These are phyloP conservation scores for Rubroshorea leprosula DNA, from an alignment of 345 rosid genomes.

Conservation along the genomic window DNA sequence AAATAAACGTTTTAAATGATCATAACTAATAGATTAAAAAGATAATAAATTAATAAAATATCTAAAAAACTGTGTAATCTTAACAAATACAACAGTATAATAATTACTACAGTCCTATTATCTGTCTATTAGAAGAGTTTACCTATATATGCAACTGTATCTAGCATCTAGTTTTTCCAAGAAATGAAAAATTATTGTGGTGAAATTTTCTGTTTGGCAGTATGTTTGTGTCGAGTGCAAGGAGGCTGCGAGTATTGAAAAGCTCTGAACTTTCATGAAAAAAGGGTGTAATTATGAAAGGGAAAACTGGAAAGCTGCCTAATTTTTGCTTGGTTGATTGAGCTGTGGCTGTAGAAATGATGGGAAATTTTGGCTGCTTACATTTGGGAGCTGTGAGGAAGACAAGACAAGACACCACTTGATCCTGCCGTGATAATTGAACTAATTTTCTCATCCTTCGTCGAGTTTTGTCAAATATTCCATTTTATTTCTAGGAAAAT, in stretches of 20 bases:
- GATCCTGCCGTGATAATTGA: slow-evolving; percentile 11
- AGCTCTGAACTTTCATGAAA: slow-evolving; percentile 51
- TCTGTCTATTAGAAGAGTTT: too few species aligned
- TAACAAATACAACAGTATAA: too few species aligned
- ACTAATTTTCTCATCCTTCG: background rate
- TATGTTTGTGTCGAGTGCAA: slow-evolving; percentile 88
- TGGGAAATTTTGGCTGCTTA: slow-evolving; percentile 9
- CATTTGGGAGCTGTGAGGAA: slow-evolving; percentile 20
- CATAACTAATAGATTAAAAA: too few species aligned
- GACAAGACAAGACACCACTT: slow-evolving; percentile 23
- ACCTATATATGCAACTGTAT: too few species aligned
- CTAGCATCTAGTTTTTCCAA: background rate
- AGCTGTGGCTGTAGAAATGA: slow-evolving; percentile 12
- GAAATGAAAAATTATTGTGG: too few species aligned
- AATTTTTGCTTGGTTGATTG: slow-evolving; percentile 22
- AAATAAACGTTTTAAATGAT: too few species aligned
- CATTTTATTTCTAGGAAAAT: background rate
- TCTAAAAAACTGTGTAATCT: too few species aligned
- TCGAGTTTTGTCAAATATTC: background rate
- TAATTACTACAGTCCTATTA: too few species aligned
- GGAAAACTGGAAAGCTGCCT: background rate
- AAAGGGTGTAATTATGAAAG: background rate
- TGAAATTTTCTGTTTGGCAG: slow-evolving; percentile 38
- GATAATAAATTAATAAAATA: too few species aligned
- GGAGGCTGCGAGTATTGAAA: slow-evolving; percentile 83